phyloP scores from a whole-genome alignment of 306 rosid species.

The Lotus japonicus region DNA sequence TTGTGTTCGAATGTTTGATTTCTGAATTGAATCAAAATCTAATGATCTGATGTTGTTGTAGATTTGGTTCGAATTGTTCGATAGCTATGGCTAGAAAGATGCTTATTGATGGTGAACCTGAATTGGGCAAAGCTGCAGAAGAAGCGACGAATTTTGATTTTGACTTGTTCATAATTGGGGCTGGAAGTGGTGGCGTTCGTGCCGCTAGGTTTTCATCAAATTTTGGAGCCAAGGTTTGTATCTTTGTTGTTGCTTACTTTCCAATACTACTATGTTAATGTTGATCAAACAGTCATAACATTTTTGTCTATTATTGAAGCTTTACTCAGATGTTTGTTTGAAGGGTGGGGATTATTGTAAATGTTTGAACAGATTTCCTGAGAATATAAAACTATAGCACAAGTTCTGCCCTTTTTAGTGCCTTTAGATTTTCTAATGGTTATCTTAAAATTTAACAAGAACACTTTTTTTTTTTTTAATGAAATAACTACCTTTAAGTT shows the following conservation, averaged over 20 bases:
- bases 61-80: conserved; percentile 19
- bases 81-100: conserved; percentile 80
- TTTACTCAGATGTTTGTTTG: no score
- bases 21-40: neutral
- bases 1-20: neutral
- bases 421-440: no score
- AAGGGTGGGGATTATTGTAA: no score
- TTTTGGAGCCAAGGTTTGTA: conserved; percentile 75
- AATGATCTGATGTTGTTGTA: conserved; percentile 1
- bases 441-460: neutral
- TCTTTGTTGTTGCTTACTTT: neutral
- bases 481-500: neutral
- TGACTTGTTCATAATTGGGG: conserved; percentile 87
- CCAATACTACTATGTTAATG: neutral
- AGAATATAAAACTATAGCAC: neutral
- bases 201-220: conserved; percentile 80
- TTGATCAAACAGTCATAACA: neutral
- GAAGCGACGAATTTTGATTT: conserved; percentile 51
- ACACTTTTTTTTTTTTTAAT: no score
- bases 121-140: conserved; percentile 33
- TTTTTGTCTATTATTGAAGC: neutral
- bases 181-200: conserved; percentile 99
- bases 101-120: conserved; percentile 66
- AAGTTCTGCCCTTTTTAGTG: no score
- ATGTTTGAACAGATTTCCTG: no score